Evolutionary conservation across 2,329 filamentous ascomycete species (phyloP).

Genomic region (Fusarium drepaniforme): DNA sequence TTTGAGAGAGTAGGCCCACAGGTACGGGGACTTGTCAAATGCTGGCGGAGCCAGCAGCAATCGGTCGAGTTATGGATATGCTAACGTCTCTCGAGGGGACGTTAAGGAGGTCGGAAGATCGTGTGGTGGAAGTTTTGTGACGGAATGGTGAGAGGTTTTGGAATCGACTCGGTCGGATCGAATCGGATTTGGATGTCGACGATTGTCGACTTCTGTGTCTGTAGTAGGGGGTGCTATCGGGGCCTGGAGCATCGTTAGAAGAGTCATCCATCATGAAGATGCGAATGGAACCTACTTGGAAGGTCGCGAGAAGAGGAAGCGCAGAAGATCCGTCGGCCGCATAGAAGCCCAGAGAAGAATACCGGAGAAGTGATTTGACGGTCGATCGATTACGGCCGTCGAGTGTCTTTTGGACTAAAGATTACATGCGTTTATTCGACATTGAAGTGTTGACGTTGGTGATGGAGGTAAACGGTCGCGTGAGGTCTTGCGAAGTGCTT

Average conservation of each 20-base stretch:
- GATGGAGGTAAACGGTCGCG: constrained; percentile 28
- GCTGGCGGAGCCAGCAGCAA: constrained; percentile 93
- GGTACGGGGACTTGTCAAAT: constrained; percentile 70
- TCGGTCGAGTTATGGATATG: constrained; percentile 52
- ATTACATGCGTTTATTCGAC: constrained; percentile 44
- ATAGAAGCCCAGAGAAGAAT: constrained; percentile 72
- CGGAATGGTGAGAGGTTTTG: constrained; percentile 84
- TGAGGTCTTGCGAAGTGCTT: constrained; percentile 20
- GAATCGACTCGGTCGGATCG: constrained; percentile 23
- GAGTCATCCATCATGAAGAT: neutral
- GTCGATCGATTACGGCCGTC: constrained; percentile 42
- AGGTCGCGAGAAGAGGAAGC: constrained; percentile 89
- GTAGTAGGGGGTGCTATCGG: constrained; percentile 67
- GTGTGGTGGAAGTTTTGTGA: constrained; percentile 84
- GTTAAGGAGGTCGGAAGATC: constrained; percentile 93
- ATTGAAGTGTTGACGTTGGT: constrained; percentile 31
- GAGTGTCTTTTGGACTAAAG: constrained; percentile 38
- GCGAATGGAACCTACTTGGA: constrained; percentile 77
- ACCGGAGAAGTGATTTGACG: constrained; percentile 37
- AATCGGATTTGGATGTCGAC: constrained; percentile 19
- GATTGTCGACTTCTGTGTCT: constrained; percentile 41
- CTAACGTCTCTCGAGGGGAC: constrained; percentile 76
- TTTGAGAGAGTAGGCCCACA: constrained; percentile 98
- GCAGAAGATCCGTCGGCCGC: constrained; percentile 90
- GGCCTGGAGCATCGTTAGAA: constrained; percentile 55